phyloP scores from a whole-genome alignment of 345 rosid species.

The Balakata baccata region DNA sequence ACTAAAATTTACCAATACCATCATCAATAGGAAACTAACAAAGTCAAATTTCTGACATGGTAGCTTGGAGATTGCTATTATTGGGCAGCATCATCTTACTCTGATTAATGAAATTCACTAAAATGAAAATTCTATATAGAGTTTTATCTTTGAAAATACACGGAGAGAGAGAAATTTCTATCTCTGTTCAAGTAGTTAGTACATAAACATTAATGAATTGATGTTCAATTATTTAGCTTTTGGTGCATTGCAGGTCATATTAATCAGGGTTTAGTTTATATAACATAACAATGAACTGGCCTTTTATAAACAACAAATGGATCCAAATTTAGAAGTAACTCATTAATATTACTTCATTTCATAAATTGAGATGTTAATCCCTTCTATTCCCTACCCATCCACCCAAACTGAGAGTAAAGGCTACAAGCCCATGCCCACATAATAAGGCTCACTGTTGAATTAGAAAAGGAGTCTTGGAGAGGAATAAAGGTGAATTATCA shows the following conservation, averaged over 20 bases:
- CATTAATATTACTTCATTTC: too few species aligned
- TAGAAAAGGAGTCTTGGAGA: background rate
- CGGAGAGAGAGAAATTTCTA: too few species aligned
- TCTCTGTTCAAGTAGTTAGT: too few species aligned
- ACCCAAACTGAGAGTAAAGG: background rate
- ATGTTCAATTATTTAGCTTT: background rate
- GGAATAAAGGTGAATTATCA: background rate
- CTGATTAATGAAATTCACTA: too few species aligned
- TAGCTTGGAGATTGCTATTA: too few species aligned
- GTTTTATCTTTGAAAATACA: too few species aligned
- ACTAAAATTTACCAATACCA: too few species aligned
- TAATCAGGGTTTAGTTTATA: background rate
- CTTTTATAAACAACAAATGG: background rate
- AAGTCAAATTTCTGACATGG: too few species aligned
- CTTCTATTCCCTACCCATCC: background rate
- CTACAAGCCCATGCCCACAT: background rate
- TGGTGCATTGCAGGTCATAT: background rate
- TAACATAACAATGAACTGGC: background rate
- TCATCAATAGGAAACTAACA: background rate
- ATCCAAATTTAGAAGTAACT: too few species aligned
- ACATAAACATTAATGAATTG: background rate
- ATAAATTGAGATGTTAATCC: background rate
- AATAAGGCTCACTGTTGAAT: background rate
- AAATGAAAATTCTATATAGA: too few species aligned
- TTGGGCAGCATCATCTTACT: too few species aligned